phyloP scores from a whole-genome alignment of 306 rosid genomes.

The Glycine soja region DNA sequence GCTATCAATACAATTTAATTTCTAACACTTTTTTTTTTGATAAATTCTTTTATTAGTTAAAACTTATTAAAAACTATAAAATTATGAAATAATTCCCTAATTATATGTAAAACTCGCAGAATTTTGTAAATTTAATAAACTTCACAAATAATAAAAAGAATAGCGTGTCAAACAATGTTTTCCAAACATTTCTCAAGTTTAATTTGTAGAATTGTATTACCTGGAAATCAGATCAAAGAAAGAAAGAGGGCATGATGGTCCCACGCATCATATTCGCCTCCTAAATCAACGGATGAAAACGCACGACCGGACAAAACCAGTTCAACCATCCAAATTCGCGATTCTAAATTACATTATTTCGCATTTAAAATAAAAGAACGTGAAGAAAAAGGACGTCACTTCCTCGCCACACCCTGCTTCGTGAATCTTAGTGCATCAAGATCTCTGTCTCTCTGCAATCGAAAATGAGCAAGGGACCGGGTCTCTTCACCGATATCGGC shows the following conservation, averaged over 20 bases:
- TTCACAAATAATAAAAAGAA: no score
- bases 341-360: constrained; percentile 7
- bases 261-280: constrained; percentile 25
- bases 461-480: constrained; percentile 91
- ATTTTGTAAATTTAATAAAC: no score
- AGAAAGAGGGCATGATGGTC: constrained; percentile 14
- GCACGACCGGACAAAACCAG: constrained; percentile 14
- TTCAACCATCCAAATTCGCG: constrained; percentile 31
- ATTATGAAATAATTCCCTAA: no score
- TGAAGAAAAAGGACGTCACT: constrained; percentile 36
- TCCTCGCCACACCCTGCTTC: constrained; percentile 47
- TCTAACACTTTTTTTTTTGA: no score
- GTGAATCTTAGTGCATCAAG: constrained; percentile 34
- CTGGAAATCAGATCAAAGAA: constrained; percentile 33
- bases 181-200: no score
- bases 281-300: constrained; percentile 45
- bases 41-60: no score
- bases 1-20: no score
- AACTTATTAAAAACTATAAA: no score
- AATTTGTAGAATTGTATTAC: no score
- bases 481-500: constrained; percentile 88
- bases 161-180: no score
- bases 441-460: constrained; percentile 39
- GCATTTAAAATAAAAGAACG: constrained; percentile 1
- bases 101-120: no score